Base-by-base conservation (phyloP, 2,329 filamentous ascomycete species). In the Cercospora janseana region DNA sequence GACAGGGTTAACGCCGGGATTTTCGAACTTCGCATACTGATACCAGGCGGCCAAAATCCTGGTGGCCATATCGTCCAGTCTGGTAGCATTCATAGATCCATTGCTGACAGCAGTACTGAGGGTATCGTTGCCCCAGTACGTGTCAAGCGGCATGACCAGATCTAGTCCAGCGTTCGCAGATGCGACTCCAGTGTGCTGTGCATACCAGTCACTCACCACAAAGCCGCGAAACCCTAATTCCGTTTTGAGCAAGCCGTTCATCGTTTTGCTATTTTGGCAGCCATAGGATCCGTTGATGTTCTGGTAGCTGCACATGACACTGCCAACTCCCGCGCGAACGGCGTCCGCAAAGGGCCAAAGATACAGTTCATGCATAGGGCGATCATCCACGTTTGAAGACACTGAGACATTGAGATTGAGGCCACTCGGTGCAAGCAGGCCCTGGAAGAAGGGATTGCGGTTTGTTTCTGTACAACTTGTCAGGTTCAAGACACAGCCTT, bases 291-390 rank as follows among this genome's bases (percentile, higher is more conserved):
- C 69, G 56, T 76, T 75, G 59, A 75, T 66, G 57, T 71, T 69
- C 43, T 75, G 73, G 60, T 94, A 94, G 1, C 85, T 83, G 63
- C 86, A 91, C 89, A 94, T 95, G 34, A 91, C 79, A 10, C 82
- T 82, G 0, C 81, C 87, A 1, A 90, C 88, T 9, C 88, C 87
- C 3, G 86, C 82, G 34, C 81, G 76, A 20, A 87, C 72, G 1
- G 82, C 82, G 60, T 87, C 87, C 66, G 86, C 83, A 55, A 87
- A 87, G 0, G 85, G 85, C 34, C 81, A 82, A 9, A 87, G 76
- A 56, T 87, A 87, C 0, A 64, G 53, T 32, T 65, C 62, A 32
- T 64, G 61, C 54, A 65, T 50, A 6, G 61, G 59, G 3, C 56
- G 48, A 40, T 65, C 62, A 34, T 64, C 60, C n/a, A 65, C 47